A percentile compares a stretch with the other conserved stretches of the same genome.
Conservation (phyloP, 441 rosid species). For the Populus trichocarpa region DNA sequence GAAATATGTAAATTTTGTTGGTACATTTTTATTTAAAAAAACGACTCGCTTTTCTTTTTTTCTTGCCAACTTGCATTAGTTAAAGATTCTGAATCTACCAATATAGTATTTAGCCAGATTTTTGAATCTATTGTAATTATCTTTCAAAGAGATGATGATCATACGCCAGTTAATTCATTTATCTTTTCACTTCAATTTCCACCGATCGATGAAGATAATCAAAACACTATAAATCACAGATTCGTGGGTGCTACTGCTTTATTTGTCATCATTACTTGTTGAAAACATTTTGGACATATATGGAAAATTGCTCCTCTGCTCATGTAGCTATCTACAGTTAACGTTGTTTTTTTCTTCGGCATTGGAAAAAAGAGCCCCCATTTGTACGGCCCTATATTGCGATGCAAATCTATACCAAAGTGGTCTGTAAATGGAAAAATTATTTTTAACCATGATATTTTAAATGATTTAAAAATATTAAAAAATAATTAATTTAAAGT, state of each 20-base stretch:
- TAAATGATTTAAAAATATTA: no score
- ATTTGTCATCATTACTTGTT: constrained; percentile 18
- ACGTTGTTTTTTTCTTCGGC: background rate
- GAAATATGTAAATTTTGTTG: no score
- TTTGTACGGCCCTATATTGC: background rate
- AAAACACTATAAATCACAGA: constrained; percentile 3
- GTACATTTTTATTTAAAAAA: background rate
- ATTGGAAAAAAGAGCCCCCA: background rate
- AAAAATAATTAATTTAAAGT: no score
- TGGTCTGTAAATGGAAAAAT: no score
- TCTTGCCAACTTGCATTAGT: background rate
- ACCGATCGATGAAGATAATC: constrained; percentile 12
- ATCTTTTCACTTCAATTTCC: constrained; percentile 7
- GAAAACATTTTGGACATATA: constrained; percentile 19
- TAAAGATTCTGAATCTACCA: background rate
- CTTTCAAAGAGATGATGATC: constrained; percentile 17
- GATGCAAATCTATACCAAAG: background rate
- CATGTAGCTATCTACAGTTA: background rate
- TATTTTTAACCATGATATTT: no score
- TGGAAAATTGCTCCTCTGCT: constrained; percentile 13
- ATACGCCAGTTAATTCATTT: constrained; percentile 7
- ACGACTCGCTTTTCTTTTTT: background rate
- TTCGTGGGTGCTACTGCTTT: constrained; percentile 10
- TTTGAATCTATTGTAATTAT: background rate
- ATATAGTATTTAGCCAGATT: background rate